Conservation (phyloP, 192 early-diverging fungal genomes). For the Entomortierella lignicola region DNA sequence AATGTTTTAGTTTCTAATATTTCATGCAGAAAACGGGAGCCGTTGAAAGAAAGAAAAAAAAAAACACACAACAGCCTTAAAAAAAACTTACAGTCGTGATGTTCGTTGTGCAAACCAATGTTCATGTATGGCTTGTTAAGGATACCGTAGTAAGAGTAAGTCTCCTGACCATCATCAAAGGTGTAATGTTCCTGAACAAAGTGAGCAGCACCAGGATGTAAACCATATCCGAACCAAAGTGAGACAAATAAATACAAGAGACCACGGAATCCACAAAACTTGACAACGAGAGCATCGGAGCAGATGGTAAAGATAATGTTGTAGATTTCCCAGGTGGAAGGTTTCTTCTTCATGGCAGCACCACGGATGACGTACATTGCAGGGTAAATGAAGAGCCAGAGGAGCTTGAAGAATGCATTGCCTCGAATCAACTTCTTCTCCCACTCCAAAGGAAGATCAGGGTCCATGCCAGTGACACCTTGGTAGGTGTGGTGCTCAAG, state of each 20-base stretch:
- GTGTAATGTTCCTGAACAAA: constrained; percentile 99
- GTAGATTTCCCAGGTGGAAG: constrained; percentile 81
- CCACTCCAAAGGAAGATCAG: constrained; percentile 91
- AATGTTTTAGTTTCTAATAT: too few species aligned
- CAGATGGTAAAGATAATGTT: constrained; percentile 78
- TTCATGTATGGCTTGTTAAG: constrained; percentile 92
- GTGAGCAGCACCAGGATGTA: constrained; percentile 95
- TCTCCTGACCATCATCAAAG: constrained; percentile 93
- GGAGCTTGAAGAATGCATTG: constrained; percentile 73
- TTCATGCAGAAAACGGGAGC: too few species aligned
- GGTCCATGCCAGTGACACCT: constrained; percentile 93
- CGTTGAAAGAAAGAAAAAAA: too few species aligned
- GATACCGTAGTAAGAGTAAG: constrained; percentile 96
- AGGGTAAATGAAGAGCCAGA: constrained; percentile 88
- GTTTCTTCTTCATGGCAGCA: constrained; percentile 71
- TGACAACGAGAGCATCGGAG: constrained; percentile 65
- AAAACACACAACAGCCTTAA: constrained; percentile 5
- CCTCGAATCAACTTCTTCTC: constrained; percentile 84
- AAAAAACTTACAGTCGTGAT: constrained; percentile 91
- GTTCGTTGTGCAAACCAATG: constrained; percentile 98
- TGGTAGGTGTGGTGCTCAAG: constrained; percentile 98
- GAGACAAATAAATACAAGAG: constrained; percentile 75
- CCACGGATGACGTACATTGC: constrained; percentile 88
- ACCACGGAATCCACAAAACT: constrained; percentile 71
- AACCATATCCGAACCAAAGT: constrained; percentile 84